A percentile compares a stretch with the other conserved stretches of the same genome.
Conservation (phyloP, 1,284 basidiomycete genomes). For the Meira miltonrushii region DNA sequence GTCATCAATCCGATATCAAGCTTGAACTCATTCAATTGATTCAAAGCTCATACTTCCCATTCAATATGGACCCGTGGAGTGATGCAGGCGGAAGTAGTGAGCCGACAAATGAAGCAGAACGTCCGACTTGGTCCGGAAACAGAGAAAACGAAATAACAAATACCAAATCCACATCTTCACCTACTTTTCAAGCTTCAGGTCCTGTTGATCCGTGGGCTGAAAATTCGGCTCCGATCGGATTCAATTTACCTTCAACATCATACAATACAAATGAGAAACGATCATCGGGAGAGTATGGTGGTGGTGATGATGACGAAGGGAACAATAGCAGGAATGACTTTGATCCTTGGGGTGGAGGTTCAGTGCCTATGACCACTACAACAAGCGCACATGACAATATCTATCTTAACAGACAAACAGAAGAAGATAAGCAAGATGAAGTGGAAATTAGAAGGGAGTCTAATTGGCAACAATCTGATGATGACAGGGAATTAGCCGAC, state of each 20-base stretch:
- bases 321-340: neutral
- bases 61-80: neutral
- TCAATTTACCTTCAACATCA: neutral
- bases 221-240: neutral
- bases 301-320: neutral
- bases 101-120: neutral
- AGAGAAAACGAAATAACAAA: neutral
- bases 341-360: constrained; percentile 3
- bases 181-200: neutral
- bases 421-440: neutral
- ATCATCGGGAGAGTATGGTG: neutral
- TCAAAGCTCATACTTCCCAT: too few relatives aligned
- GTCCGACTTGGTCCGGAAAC: neutral
- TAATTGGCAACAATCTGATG: neutral
- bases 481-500: neutral
- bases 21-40: too few relatives aligned
- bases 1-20: too few relatives aligned
- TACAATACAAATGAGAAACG: neutral
- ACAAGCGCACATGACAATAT: neutral
- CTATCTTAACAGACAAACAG: neutral
- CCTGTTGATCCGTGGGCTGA: constrained; percentile 5
- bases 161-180: neutral
- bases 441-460: neutral
- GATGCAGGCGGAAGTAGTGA: neutral
- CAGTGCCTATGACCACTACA: neutral